A percentile compares a stretch with the other conserved stretches of the same genome.
Evolutionary conservation across 202 grass and related monocot genomes (phyloP).

Genomic region (Zoysia matrella): DNA sequence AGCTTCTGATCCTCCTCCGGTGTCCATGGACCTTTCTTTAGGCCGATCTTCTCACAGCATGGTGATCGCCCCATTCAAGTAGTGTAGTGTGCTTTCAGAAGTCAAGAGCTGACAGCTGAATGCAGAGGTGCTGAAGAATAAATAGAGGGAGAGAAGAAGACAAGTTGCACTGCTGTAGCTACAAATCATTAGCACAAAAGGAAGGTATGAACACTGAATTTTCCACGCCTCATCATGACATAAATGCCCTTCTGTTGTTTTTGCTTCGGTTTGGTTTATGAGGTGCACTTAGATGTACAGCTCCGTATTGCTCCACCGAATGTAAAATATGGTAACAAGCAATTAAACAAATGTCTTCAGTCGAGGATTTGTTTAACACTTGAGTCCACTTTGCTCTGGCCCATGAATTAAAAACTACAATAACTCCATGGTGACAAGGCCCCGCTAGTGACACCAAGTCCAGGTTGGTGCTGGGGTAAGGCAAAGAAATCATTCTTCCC

Average conservation of each 20-base stretch:
- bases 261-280: constrained; percentile 31
- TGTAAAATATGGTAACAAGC: constrained; percentile 35
- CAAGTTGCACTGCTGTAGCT: constrained; percentile 22
- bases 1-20: constrained; percentile 94
- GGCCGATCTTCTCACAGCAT: constrained; percentile 87
- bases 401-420: constrained; percentile 49
- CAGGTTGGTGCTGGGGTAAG: constrained; percentile 56
- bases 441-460: constrained; percentile 53
- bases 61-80: constrained; percentile 82
- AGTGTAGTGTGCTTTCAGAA: constrained; percentile 39
- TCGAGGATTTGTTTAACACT: constrained; percentile 46
- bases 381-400: constrained; percentile 50
- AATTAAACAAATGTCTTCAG: constrained; percentile 29
- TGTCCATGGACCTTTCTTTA: constrained; percentile 97
- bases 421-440: constrained; percentile 45
- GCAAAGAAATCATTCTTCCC: constrained; percentile 25
- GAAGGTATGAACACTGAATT: constrained; percentile 50
- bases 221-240: constrained; percentile 39
- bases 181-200: constrained; percentile 37
- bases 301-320: constrained; percentile 38
- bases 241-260: constrained; percentile 47
- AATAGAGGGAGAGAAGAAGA: constrained; percentile 45
- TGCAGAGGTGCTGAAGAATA: constrained; percentile 39
- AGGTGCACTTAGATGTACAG: constrained; percentile 30
- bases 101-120: constrained; percentile 36